Evolutionary conservation across 2,329 filamentous ascomycete genomes (phyloP).

Genomic region (Trichoderma polysporum): DNA sequence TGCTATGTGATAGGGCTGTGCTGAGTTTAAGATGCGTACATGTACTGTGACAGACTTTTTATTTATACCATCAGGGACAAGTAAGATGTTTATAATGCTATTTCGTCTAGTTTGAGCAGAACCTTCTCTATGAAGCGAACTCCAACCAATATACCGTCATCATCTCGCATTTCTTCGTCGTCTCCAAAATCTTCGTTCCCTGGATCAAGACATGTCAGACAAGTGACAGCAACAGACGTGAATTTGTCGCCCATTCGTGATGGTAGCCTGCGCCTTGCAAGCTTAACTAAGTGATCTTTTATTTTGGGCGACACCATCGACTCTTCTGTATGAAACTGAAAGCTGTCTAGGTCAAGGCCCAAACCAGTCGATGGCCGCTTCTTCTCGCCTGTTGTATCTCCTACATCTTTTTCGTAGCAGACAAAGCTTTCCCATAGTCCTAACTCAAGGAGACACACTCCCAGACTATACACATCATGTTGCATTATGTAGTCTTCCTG

Average conservation of each 20-base stretch:
- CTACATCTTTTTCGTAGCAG: slow-evolving; percentile 20
- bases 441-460: slow-evolving; percentile 54
- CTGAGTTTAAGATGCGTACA: too few relatives aligned
- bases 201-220: slow-evolving; percentile 37
- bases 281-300: slow-evolving; percentile 21
- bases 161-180: slow-evolving; percentile 31
- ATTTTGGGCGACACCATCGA: neutral
- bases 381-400: neutral
- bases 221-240: slow-evolving; percentile 33
- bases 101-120: slow-evolving; percentile 13
- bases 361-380: neutral
- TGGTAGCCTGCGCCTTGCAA: slow-evolving; percentile 25
- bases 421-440: slow-evolving; percentile 46
- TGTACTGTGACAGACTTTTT: too few relatives aligned
- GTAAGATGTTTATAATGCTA: slow-evolving; percentile 4
- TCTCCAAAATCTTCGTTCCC: slow-evolving; percentile 33
- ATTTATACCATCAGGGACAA: too few relatives aligned
- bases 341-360: neutral
- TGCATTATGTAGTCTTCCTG: slow-evolving; percentile 48
- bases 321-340: neutral
- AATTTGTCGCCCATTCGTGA: slow-evolving; percentile 33
- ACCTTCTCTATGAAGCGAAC: slow-evolving; percentile 34
- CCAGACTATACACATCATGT: slow-evolving; percentile 58
- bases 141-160: slow-evolving; percentile 32
- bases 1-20: too few relatives aligned